Evolutionary conservation across 192 early-diverging fungal genomes (phyloP).

Genomic region (Pilaira anomala): DNA sequence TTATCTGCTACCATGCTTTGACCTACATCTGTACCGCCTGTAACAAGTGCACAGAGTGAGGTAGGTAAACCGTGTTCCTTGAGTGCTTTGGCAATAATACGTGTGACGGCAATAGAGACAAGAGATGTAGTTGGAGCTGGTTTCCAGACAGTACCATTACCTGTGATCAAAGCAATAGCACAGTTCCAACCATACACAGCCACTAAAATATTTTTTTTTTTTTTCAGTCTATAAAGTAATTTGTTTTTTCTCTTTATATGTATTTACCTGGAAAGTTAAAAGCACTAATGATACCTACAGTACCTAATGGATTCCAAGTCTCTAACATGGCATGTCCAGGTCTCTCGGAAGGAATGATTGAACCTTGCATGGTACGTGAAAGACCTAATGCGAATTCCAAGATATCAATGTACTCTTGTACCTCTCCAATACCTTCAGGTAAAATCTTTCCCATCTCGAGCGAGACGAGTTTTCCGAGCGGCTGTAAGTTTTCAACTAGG

Average conservation of each 20-base stretch:
- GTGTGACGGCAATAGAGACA: slow-evolving; percentile 83
- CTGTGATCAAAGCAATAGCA: slow-evolving; percentile 83
- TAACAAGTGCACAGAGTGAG: slow-evolving; percentile 77
- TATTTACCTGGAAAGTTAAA: slow-evolving; percentile 85
- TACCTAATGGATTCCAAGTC: slow-evolving; percentile 91
- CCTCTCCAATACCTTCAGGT: slow-evolving; percentile 89
- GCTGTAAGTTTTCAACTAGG: slow-evolving; percentile 68
- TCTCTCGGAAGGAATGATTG: slow-evolving; percentile 83
- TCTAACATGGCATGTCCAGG: slow-evolving; percentile 96
- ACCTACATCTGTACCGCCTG: slow-evolving; percentile 85
- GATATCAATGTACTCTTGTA: slow-evolving; percentile 97
- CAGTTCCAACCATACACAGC: slow-evolving; percentile 95
- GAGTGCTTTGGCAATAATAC: slow-evolving; percentile 80
- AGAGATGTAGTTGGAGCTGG: slow-evolving; percentile 77
- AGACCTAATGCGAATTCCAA: slow-evolving; percentile 89
- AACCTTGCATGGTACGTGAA: slow-evolving; percentile 73
- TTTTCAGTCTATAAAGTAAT: neutral
- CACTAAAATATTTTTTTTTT: slow-evolving; percentile 25
- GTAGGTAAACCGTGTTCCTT: slow-evolving; percentile 77
- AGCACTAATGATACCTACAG: slow-evolving; percentile 89
- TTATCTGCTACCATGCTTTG: slow-evolving; percentile 66
- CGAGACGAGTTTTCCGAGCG: slow-evolving; percentile 82
- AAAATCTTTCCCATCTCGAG: slow-evolving; percentile 96
- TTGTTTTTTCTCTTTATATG: slow-evolving; percentile 1
- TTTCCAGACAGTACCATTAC: slow-evolving; percentile 92